Base-by-base conservation (phyloP, 1,284 basidiomycete species). In the Agroathelia rolfsii region DNA sequence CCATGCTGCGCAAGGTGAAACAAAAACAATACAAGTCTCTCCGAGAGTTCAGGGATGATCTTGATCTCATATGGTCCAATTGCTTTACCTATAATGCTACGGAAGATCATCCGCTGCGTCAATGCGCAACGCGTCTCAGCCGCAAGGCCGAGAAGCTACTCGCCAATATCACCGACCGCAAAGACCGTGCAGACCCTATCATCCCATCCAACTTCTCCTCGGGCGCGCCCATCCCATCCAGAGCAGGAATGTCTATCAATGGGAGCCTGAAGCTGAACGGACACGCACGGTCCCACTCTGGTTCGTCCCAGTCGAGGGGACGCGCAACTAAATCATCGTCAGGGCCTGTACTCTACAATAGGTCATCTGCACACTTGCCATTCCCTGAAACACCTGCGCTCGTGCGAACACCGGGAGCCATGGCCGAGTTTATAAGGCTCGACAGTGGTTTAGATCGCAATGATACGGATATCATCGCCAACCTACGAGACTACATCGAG, bases 51-150 rank as follows among this genome's bases (percentile, higher is more conserved):
- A 80, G 82, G 41, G 79, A 84, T 40, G 95, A 99, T 57, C 63
- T 99, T 27, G 86, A 94, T 46, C 72, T 95, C 40, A 97, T 99
- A 46, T 98, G 94, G 94, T 76, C 80, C 34, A 98, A 98, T 49
- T 97, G 94, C 55, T 72, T 85, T 45, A 74, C 72, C 8, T 98
- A 97, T 58, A 99, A 99, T 53, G 80, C 83, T 15, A 73, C 79
- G 11, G 84, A 89, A 58, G 92, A 75, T 40, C 92, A 95, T 49
- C 90, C 86, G 0, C 68, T 95, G 23, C 77, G 88, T 24, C 68
- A 69, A 39, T 82, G 80, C 39, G 88, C 84, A 2, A 67, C 69
- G 37, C 78, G 84, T 28, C 69, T 95, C 44, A 72, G 74, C 44
- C 62, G 66, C 44, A 90, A 92, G 54, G 80, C 88, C 0, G 81